A percentile compares a stretch with the other conserved stretches of the same genome.
Conservation (phyloP, 306 rosid species). For the Morella rubra region DNA sequence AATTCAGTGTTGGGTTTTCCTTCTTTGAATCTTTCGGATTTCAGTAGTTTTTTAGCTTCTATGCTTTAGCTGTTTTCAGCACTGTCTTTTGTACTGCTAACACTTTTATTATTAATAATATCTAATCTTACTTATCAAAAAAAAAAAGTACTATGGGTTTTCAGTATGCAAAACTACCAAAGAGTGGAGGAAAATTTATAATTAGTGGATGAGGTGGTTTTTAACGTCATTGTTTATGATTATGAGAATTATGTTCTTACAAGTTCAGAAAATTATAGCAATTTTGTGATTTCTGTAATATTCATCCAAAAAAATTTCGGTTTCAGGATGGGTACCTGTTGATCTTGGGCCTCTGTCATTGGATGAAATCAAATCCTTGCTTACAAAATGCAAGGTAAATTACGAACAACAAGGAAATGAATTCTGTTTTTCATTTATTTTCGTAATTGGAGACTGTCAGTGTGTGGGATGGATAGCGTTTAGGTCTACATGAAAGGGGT, state of each 20-base stretch:
- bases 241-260: not conserved
- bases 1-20: too few species aligned
- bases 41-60: too few species aligned
- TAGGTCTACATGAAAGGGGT: constrained; percentile 1
- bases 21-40: too few species aligned
- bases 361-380: constrained; percentile 57
- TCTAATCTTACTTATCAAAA: too few species aligned
- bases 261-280: not conserved
- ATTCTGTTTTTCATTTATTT: not conserved
- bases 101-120: too few species aligned
- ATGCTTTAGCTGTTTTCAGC: too few species aligned
- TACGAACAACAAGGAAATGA: not conserved
- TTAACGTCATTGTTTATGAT: not conserved
- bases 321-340: constrained; percentile 75
- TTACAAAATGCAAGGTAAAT: constrained; percentile 64
- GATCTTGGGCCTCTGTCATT: constrained; percentile 81
- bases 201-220: not conserved
- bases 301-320: constrained; percentile 17
- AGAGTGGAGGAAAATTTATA: not conserved
- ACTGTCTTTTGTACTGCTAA: too few species aligned
- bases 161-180: not conserved
- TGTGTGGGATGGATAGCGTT: constrained; percentile 15
- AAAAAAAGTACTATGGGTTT: not conserved
- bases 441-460: not conserved
- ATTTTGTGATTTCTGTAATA: not conserved